Conservation (phyloP, 495 filamentous ascomycete species). For the Talaromyces borbonicus region DNA sequence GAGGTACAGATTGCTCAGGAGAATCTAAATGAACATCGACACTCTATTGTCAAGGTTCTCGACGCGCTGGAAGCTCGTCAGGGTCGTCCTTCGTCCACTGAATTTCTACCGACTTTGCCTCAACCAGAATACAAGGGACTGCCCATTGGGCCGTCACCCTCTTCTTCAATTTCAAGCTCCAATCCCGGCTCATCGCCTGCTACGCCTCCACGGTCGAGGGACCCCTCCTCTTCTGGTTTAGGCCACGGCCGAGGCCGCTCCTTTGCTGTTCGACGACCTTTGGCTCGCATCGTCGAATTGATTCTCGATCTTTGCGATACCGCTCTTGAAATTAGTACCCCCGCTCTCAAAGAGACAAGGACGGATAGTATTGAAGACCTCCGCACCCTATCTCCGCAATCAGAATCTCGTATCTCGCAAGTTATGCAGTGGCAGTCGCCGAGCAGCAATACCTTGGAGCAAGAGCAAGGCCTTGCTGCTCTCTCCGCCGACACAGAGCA, state of each 20-base stretch:
- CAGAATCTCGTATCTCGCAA: slow-evolving; percentile 84
- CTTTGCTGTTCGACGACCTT: slow-evolving; percentile 80
- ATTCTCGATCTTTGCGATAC: slow-evolving; percentile 94
- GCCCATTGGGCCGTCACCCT: slow-evolving; percentile 63
- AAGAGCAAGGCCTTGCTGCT: slow-evolving; percentile 83
- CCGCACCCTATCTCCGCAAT: slow-evolving; percentile 87
- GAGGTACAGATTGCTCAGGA: slow-evolving; percentile 95
- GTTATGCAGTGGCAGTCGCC: slow-evolving; percentile 94
- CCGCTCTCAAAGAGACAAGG: slow-evolving; percentile 74
- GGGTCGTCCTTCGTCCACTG: slow-evolving; percentile 52
- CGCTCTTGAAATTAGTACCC: slow-evolving; percentile 85
- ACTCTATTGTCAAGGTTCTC: slow-evolving; percentile 89
- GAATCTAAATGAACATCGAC: slow-evolving; percentile 83
- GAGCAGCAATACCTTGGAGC: slow-evolving; percentile 79
- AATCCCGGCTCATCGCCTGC: slow-evolving; percentile 61
- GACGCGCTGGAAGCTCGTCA: slow-evolving; percentile 82
- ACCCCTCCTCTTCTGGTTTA: slow-evolving; percentile 62
- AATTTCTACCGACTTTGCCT: slow-evolving; percentile 38
- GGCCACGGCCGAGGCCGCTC: slow-evolving; percentile 65
- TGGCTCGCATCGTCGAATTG: slow-evolving; percentile 87
- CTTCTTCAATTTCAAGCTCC: slow-evolving; percentile 50
- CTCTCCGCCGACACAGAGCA: slow-evolving; percentile 81
- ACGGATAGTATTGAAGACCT: slow-evolving; percentile 58
- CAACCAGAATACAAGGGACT: slow-evolving; percentile 85
- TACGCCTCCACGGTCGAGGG: slow-evolving; percentile 63